phyloP scores from a whole-genome alignment of 23 red algal genomes.

The Gracilaria caudata region DNA sequence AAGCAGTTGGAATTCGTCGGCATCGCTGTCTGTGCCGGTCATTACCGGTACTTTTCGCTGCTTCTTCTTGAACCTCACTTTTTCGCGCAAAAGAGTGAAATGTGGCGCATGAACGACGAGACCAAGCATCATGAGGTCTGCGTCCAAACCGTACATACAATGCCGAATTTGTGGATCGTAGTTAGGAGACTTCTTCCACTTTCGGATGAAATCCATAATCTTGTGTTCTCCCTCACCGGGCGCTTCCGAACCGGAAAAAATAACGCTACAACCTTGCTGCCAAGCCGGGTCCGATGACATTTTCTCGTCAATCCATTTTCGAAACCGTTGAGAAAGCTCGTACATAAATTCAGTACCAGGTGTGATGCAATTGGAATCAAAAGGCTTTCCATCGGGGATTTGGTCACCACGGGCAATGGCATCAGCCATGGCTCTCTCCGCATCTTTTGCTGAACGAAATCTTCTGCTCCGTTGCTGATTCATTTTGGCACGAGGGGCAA shows the following conservation, averaged over 20 bases:
- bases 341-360: conserved; percentile 98
- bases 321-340: conserved; percentile 60
- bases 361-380: conserved; percentile 99
- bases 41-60: conserved; percentile 51
- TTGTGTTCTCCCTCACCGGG: conserved; percentile 99
- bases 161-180: conserved; percentile 67
- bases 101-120: conserved; percentile 85
- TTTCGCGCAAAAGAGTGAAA: conserved; percentile 95
- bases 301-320: conserved; percentile 70
- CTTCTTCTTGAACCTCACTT: conserved; percentile 57
- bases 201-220: conserved; percentile 94
- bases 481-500: conserved; percentile 99
- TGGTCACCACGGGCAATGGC: conserved; percentile 75
- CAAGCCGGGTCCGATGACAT: conserved; percentile 74
- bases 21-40: conserved; percentile 70
- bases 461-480: conserved; percentile 95
- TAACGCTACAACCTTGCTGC: conserved; percentile 83
- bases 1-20: conserved; percentile 88
- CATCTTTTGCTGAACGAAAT: conserved; percentile 97
- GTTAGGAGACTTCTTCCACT: conserved; percentile 54
- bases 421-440: conserved; percentile 84
- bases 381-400: conserved; percentile 62
- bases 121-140: conserved; percentile 99
- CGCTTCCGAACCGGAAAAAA: conserved; percentile 84
- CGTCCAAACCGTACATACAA: conserved; percentile 98